Evolutionary conservation across 306 rosid genomes (phyloP).

Genomic region (Quercus engelmannii): DNA sequence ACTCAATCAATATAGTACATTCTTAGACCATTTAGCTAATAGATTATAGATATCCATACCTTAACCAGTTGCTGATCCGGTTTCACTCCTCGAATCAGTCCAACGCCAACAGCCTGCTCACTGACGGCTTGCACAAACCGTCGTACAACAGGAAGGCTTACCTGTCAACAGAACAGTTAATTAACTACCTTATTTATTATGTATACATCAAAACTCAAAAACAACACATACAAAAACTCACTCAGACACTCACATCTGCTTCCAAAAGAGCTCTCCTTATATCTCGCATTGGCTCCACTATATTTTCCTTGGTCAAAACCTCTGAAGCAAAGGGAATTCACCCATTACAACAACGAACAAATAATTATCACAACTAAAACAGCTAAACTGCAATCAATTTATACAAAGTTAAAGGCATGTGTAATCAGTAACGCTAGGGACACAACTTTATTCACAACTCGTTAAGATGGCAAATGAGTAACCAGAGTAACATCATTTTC

Average conservation of each 20-base stretch:
- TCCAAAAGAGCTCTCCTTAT: slow-evolving; percentile 96
- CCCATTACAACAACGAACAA: slow-evolving; percentile 1
- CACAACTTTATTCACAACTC: too few species aligned
- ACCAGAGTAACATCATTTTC: not conserved
- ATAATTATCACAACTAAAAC: not conserved
- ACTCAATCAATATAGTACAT: not conserved
- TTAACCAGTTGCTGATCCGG: slow-evolving; percentile 97
- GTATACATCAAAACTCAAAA: slow-evolving; percentile 5
- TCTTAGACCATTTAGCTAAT: not conserved
- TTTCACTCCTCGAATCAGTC: slow-evolving; percentile 77
- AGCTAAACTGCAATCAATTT: not conserved
- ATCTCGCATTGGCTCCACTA: slow-evolving; percentile 96
- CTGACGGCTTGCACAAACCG: slow-evolving; percentile 90
- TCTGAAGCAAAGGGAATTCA: slow-evolving; percentile 42
- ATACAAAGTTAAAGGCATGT: not conserved
- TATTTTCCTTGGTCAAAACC: slow-evolving; percentile 92
- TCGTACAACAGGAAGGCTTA: slow-evolving; percentile 98
- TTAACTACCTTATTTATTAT: not conserved
- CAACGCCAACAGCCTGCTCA: slow-evolving; percentile 94
- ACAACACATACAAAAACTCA: not conserved
- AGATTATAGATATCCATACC: slow-evolving; percentile 28
- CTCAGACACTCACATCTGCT: slow-evolving; percentile 70
- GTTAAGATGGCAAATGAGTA: too few species aligned
- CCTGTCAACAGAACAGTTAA: slow-evolving; percentile 51
- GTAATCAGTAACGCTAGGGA: too few species aligned